Evolutionary conservation across 1,284 basidiomycete genomes (phyloP).

Genomic region (Phenoliferia sp.): DNA sequence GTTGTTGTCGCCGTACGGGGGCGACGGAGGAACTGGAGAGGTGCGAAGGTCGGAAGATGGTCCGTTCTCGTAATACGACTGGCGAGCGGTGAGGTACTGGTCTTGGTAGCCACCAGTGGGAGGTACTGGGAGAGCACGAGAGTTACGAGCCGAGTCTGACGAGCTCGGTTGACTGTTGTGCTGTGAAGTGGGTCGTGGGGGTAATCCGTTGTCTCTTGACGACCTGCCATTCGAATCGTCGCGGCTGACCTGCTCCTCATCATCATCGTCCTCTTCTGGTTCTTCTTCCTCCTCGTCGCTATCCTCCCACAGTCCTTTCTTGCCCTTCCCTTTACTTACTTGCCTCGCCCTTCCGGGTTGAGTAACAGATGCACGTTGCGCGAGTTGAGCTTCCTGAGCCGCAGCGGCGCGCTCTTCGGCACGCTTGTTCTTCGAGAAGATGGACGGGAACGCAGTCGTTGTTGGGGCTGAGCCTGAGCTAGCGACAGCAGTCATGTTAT

Average conservation of each 20-base stretch:
- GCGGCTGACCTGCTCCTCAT: constrained; percentile 19
- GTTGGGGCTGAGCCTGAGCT: not conserved
- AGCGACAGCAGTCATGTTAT: not conserved
- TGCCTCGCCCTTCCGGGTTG: constrained; percentile 24
- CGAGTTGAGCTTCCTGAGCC: constrained; percentile 29
- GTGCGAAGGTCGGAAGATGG: constrained; percentile 2
- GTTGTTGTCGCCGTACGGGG: constrained; percentile 35
- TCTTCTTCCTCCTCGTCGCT: constrained; percentile 35
- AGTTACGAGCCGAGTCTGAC: not conserved
- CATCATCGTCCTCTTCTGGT: constrained; percentile 26
- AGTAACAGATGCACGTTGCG: constrained; percentile 24
- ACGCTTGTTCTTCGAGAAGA: constrained; percentile 31
- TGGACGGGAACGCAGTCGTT: constrained; percentile 20
- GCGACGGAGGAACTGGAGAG: constrained; percentile 13
- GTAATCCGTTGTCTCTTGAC: not conserved
- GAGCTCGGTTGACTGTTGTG: not conserved
- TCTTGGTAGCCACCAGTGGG: not conserved
- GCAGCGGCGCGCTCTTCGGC: constrained; percentile 32
- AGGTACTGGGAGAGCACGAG: not conserved
- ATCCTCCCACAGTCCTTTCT: constrained; percentile 27
- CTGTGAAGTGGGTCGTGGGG: constrained; percentile 6
- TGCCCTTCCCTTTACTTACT: constrained; percentile 13
- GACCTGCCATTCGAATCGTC: not conserved
- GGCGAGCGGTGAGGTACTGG: constrained; percentile 1
- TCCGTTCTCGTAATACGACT: constrained; percentile 7